Percentiles rank a stretch among this genome's conserved stretches.
These are phyloP conservation scores for Leishmania arabica DNA, from an alignment of 208 protist species.

Conservation along the genomic window DNA sequence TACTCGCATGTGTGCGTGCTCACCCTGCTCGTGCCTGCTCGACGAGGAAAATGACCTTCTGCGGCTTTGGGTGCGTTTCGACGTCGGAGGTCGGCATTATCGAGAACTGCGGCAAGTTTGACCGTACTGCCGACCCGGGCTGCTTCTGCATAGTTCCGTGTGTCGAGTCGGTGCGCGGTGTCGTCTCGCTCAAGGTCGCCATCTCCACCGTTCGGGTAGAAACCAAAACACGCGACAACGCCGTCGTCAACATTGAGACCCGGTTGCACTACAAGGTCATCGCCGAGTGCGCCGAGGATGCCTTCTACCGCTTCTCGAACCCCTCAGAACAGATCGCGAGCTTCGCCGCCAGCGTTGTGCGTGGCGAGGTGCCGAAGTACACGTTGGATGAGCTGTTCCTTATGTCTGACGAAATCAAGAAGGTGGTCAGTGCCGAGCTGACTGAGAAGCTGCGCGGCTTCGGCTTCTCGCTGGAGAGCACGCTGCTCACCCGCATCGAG, in stretches of 20 bases:
- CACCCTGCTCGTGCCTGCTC: not conserved
- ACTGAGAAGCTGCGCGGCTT: conserved; percentile 56
- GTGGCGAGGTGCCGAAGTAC: conserved; percentile 80
- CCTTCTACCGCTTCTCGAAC: conserved; percentile 77
- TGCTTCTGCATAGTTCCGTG: conserved; percentile 61
- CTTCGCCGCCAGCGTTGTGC: conserved; percentile 70
- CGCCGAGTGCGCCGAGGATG: conserved; percentile 36
- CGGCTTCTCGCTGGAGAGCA: conserved; percentile 71
- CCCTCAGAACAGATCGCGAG: conserved; percentile 69
- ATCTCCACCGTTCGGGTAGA: conserved; percentile 48
- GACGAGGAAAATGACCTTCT: conserved; percentile 4
- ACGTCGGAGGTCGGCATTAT: conserved; percentile 62
- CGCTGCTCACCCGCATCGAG: conserved; percentile 77
- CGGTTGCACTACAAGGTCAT: conserved; percentile 68
- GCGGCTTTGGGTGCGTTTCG: conserved; percentile 62
- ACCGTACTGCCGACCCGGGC: conserved; percentile 43
- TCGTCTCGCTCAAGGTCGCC: conserved; percentile 51
- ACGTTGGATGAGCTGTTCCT: conserved; percentile 80
- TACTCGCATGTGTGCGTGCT: not conserved
- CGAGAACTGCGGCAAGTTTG: conserved; percentile 72
- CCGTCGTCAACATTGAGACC: conserved; percentile 53
- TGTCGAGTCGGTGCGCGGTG: conserved; percentile 44
- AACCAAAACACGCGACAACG: conserved; percentile 88
- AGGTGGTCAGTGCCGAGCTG: conserved; percentile 58
- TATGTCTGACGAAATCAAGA: conserved; percentile 66